Conservation (phyloP, 129 eudicot genomes). For the Centrapalus pauciflorus region DNA sequence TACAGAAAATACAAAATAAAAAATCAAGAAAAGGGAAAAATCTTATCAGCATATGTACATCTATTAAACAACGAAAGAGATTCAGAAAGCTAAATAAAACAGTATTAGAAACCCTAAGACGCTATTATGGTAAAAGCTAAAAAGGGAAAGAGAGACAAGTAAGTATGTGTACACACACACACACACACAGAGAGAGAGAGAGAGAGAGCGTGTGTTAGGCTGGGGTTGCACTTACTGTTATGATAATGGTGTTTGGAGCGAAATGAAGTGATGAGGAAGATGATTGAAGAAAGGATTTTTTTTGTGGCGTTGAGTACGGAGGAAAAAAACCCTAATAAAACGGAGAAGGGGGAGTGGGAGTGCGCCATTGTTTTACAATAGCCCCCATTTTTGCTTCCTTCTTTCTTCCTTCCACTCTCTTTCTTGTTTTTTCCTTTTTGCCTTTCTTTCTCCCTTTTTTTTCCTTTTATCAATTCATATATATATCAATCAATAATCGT, state of each 20-base stretch:
- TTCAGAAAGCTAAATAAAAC: neutral
- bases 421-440: conserved; percentile 13
- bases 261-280: conserved; percentile 6
- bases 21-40: neutral
- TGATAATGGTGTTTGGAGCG: neutral
- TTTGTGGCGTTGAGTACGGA: conserved; percentile 19
- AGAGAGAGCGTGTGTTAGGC: neutral
- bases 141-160: neutral
- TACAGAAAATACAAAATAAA: neutral
- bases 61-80: neutral
- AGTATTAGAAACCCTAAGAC: conserved; percentile 10
- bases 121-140: neutral
- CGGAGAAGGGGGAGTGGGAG: no score
- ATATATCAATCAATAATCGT: no score
- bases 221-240: neutral
- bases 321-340: conserved; percentile 24
- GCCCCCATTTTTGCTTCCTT: conserved; percentile 3
- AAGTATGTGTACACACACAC: no score
- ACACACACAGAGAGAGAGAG: neutral
- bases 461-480: no score
- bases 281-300: neutral
- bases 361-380: conserved; percentile 5
- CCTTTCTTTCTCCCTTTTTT: conserved; percentile 13
- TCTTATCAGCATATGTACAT: neutral
- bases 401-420: neutral